Base-by-base conservation (phyloP, 805 yeast genomes). In the Priceomyces medius region DNA sequence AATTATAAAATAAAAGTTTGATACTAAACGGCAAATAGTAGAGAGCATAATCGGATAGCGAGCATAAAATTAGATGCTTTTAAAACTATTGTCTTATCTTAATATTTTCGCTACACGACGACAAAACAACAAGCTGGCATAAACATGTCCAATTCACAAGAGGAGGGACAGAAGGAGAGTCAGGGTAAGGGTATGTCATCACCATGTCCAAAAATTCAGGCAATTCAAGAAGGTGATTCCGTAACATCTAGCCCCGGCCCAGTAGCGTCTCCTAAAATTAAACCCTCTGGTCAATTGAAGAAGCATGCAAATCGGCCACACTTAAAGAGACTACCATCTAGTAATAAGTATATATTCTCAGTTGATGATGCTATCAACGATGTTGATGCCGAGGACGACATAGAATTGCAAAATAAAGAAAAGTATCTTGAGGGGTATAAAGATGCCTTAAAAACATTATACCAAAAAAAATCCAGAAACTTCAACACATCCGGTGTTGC, bases 351-450 rank as follows among this genome's bases (percentile, higher is more conserved):
- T 35, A 68, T 85, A 0, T 88, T 82, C 57, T 81, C 89, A 26
- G 95, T 87, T 0, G 96, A 88, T 56, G 96, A 88, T 59, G 88
- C 84, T 52, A 78, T 85, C 32, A 77, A 79, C 47, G 96, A 87
- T 32, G 57, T 55, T 14, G 49, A 52, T 47, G 73, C 81, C 13
- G 84, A 79, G 45, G 78, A 76, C 13, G 85, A 78, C 48, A 60
- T 74, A 40, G 77, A 74, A 44, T 13, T 35, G 13, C 28, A 40
- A 14, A 59, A 79, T 18, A 77, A 79, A 3, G 44, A 24, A 14
- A 61, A 61, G 47, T 86, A 85, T 54, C 51, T 80, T 23, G 95
- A 85, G 54, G 93, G 93, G 0, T 80, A 78, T 52, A 75, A 74
- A 31, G 93, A 84, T 60, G 93, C 90, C 0, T 54, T 85, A 38